Base-by-base conservation (phyloP, 2,329 filamentous ascomycete genomes). In the Talaromyces sp. region DNA sequence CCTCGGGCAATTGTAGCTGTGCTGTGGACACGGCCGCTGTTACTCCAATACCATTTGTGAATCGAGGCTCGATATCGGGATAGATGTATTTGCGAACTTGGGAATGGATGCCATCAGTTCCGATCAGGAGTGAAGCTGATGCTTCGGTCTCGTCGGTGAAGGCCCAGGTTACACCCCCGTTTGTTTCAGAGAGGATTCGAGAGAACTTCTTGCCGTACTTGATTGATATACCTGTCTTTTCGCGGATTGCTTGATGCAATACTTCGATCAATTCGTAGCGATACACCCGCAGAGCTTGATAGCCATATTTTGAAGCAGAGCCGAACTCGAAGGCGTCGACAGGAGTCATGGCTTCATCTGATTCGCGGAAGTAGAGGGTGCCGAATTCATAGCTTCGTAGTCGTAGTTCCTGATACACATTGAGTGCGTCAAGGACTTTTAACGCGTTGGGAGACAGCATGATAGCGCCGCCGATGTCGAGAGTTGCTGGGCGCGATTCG, bases 31-130 rank as follows among this genome's bases (percentile, higher is more conserved):
- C 56, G 7, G 50, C 66, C 22, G 65, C 67, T 39, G 60, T 67
- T 48, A 78, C 71, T 1, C 73, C 76, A 37, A 72, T 78, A n/a
- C 72, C 78, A 37, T 78, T 76, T 0, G 81, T 82, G 69, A 85
- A 88, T 1, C 74, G 77, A 1, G 86, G 82, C 39, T 79, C 71
- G 0, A 84, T 68, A 0, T 81, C 77, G 0, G 84, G 82, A 54
- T 82, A 78, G 0, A 88, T 74, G 48, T 85, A 81, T 3, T 75
- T 77, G 3, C 85, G 79, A 0, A 88, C 83, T 0, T 75, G 77
- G 0, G 85, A 87, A 70, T 88, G 84, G 59, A 88, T 88, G 0
- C 86, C 86, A 66, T 88, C 86, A 0, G 85, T 83, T 0, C 85
- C 86, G 14, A 88, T 76, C 0, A 88, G 78, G 9, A 85, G 70